Evolutionary conservation across 2,329 filamentous ascomycete species (phyloP).

Genomic region (Stagonosporopsis chrysanthemi): DNA sequence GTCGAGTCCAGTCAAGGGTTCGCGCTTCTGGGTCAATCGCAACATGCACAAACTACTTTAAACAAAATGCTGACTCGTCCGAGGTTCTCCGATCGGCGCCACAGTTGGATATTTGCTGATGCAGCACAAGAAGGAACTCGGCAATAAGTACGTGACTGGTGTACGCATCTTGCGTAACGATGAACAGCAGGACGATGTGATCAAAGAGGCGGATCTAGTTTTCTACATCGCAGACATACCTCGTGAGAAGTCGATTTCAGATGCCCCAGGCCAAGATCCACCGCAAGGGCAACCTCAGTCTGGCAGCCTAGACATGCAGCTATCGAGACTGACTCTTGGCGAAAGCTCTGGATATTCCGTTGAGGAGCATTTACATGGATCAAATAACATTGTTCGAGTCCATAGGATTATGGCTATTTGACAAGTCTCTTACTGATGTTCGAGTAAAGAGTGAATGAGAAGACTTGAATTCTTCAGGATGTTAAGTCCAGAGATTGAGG

Average conservation of each 20-base stretch:
- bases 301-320: background rate
- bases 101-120: conserved; percentile 23
- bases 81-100: conserved; percentile 28
- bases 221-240: conserved; percentile 5
- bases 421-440: background rate
- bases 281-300: background rate
- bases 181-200: no score
- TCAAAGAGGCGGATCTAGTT: background rate
- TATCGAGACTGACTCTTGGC: background rate
- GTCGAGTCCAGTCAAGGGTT: conserved; percentile 19
- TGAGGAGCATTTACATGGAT: background rate
- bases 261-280: background rate
- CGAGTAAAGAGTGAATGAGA: background rate
- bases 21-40: conserved; percentile 17
- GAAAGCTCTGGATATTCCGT: background rate
- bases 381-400: background rate
- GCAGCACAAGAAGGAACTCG: conserved; percentile 24
- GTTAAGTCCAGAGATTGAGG: background rate
- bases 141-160: conserved; percentile 21
- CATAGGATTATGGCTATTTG: background rate
- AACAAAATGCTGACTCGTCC: background rate
- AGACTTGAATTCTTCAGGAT: background rate
- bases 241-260: background rate
- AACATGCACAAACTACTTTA: rapidly evolving
- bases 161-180: conserved; percentile 3